Conservation (phyloP, 179 eudicot genomes). For the Spergularia azorica region DNA sequence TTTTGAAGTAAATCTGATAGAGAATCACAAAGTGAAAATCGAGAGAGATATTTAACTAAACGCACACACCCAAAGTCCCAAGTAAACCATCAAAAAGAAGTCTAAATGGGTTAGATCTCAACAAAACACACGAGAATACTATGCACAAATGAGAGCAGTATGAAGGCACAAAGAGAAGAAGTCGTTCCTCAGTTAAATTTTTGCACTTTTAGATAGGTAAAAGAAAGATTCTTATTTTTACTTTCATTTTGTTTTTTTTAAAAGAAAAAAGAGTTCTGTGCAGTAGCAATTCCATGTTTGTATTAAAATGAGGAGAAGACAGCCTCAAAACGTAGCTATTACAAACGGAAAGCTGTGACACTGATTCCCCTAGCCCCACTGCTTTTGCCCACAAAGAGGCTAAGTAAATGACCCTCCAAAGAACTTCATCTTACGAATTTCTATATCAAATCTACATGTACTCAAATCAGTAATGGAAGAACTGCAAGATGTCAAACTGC, state of each 20-base stretch:
- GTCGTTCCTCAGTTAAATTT: not conserved
- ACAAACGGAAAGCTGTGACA: too few species aligned
- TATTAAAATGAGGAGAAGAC: too few species aligned
- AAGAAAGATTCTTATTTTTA: too few species aligned
- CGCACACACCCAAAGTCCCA: not conserved
- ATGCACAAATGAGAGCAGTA: not conserved
- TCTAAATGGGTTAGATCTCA: not conserved
- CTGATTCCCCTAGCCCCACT: too few species aligned
- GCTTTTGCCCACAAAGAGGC: too few species aligned
- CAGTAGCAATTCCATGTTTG: too few species aligned
- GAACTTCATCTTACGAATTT: not conserved
- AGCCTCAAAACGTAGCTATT: too few species aligned
- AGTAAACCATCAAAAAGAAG: not conserved
- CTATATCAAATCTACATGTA: not conserved
- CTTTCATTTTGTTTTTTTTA: too few species aligned
- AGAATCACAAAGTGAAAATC: conserved; percentile 19
- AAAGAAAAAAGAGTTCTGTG: too few species aligned
- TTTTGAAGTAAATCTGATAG: conserved; percentile 87
- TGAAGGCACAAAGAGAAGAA: not conserved
- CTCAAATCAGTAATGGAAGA: not conserved
- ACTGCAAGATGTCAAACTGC: not conserved
- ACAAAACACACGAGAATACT: not conserved
- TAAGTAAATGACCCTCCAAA: too few species aligned
- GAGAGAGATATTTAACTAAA: conserved; percentile 13
- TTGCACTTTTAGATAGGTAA: not conserved